Evolutionary conservation across 2,329 filamentous ascomycete species (phyloP).

Genomic region (Aspergillus oerlinghausenensis): DNA sequence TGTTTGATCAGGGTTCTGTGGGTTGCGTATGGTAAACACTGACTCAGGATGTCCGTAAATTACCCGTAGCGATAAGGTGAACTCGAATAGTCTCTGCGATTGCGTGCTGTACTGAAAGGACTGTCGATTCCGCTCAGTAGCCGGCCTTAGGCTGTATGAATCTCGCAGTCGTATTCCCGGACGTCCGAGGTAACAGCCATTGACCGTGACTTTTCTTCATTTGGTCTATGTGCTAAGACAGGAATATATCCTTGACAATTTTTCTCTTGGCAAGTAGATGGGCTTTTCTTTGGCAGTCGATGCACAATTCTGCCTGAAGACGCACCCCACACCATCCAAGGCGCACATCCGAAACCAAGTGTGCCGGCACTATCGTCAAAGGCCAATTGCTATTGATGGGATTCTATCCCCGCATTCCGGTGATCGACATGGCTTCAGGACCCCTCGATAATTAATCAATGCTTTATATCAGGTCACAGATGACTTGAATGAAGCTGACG

Average conservation of each 20-base stretch:
- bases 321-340: background rate
- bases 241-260: background rate
- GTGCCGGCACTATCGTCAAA: background rate
- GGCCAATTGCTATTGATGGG: conserved; percentile 15
- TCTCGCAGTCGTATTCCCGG: background rate
- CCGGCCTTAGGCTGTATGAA: background rate
- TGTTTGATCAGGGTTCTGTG: background rate
- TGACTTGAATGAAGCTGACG: conserved; percentile 6
- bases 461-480: conserved; percentile 10
- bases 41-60: background rate
- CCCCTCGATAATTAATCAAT: conserved; percentile 9
- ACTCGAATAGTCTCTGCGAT: background rate
- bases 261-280: background rate
- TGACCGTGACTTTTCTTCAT: background rate
- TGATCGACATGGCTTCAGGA: conserved; percentile 16
- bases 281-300: background rate
- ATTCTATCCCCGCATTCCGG: conserved; percentile 14
- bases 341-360: background rate
- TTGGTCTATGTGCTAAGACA: background rate
- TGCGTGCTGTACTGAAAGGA: no score
- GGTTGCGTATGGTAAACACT: background rate
- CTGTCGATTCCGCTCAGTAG: background rate
- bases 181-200: background rate
- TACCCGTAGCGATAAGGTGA: background rate
- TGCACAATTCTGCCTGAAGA: background rate